phyloP scores from a whole-genome alignment of 345 rosid genomes.

The Linum trigynum region DNA sequence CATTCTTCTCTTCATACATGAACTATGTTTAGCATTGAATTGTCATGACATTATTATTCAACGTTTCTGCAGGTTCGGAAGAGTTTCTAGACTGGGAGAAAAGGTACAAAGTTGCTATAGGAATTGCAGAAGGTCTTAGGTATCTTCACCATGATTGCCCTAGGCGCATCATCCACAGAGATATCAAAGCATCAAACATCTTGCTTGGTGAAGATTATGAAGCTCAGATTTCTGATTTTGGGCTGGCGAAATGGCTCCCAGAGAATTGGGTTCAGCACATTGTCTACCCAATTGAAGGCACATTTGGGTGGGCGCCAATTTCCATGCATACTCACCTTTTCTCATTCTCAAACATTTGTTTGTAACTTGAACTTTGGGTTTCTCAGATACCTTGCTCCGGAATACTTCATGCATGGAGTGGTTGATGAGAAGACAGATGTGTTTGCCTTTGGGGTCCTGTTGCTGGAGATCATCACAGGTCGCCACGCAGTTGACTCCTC shows the following conservation, averaged over 20 bases:
- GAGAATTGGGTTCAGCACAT: constrained; percentile 81
- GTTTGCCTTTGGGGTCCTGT: constrained; percentile 74
- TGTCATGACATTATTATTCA: not conserved
- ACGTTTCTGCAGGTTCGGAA: constrained; percentile 38
- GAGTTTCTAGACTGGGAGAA: constrained; percentile 56
- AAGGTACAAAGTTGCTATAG: constrained; percentile 64
- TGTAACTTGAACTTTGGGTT: not conserved
- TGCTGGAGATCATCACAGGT: constrained; percentile 83
- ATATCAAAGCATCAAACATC: constrained; percentile 91
- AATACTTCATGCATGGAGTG: constrained; percentile 91
- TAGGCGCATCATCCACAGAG: constrained; percentile 86
- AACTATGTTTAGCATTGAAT: not conserved
- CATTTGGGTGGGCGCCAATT: constrained; percentile 57
- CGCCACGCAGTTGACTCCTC: constrained; percentile 74
- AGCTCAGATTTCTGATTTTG: constrained; percentile 58
- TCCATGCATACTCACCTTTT: no score
- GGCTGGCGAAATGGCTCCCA: constrained; percentile 96
- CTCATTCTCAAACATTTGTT: not conserved
- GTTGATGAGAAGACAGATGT: constrained; percentile 87
- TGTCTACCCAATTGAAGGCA: constrained; percentile 87
- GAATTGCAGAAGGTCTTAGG: constrained; percentile 71
- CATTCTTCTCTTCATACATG: not conserved
- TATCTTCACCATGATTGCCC: constrained; percentile 84
- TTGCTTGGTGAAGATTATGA: constrained; percentile 61
- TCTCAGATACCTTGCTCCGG: constrained; percentile 82